phyloP scores from a whole-genome alignment of 345 rosid genomes.

The Moringa oleifera region DNA sequence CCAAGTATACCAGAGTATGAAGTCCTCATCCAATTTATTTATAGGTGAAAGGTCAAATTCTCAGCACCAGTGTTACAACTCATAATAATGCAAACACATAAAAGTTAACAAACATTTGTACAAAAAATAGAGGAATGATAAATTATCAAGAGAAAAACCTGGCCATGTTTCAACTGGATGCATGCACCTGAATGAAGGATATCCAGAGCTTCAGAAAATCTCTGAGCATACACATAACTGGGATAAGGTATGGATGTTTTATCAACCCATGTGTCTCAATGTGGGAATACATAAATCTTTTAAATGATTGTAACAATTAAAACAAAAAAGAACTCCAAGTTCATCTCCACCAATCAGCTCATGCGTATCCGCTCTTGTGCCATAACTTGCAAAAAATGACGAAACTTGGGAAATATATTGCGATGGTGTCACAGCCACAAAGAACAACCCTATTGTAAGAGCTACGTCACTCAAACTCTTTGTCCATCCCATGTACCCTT shows the following conservation, averaged over 20 bases:
- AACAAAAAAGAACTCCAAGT: not conserved
- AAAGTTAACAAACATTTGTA: not conserved
- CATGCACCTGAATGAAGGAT: conserved; percentile 80
- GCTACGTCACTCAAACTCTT: no score
- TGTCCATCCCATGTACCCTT: no score
- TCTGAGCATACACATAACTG: conserved; percentile 70
- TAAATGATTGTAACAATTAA: not conserved
- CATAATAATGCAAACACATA: not conserved
- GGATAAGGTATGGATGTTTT: conserved; percentile 7
- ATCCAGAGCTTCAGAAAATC: conserved; percentile 80
- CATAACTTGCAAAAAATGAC: not conserved
- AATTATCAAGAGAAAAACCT: conserved; percentile 43
- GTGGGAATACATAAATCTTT: not conserved
- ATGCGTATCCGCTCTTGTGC: not conserved
- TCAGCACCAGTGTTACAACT: no score
- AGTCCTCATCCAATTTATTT: no score
- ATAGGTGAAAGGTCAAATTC: no score
- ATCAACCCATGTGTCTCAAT: conserved; percentile 8
- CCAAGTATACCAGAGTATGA: no score
- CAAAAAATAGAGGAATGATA: not conserved
- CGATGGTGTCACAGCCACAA: not conserved
- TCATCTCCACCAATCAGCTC: not conserved
- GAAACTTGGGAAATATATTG: not conserved
- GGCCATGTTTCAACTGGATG: conserved; percentile 61
- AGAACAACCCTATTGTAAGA: no score